Evolutionary conservation across 495 filamentous ascomycete species (phyloP).

Genomic region (Aspergillus funiculosus): DNA sequence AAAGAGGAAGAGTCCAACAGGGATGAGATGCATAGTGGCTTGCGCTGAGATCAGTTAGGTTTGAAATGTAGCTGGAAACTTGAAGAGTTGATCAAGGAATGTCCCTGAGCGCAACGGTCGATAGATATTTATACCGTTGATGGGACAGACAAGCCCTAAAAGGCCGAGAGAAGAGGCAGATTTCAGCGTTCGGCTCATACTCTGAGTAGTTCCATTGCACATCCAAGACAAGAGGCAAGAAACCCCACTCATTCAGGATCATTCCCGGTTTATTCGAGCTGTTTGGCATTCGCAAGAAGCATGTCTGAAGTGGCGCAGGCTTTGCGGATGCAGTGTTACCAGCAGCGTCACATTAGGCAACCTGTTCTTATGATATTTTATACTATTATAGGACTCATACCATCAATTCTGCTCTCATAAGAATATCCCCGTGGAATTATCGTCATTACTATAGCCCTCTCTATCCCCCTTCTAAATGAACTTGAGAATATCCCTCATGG

Average conservation of each 20-base stretch:
- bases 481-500: no score
- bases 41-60: not conserved
- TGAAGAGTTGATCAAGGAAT: no score
- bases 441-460: no score
- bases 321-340: slow-evolving; percentile 1
- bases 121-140: not conserved
- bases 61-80: not conserved
- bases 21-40: slow-evolving; percentile 9
- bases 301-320: not conserved
- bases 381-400: no score
- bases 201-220: no score
- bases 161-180: no score
- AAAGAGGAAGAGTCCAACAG: slow-evolving; percentile 1
- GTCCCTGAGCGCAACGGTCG: not conserved
- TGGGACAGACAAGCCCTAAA: no score
- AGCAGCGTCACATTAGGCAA: not conserved
- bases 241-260: not conserved
- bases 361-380: no score
- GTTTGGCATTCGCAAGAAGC: not conserved
- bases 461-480: no score
- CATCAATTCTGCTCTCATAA: no score
- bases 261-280: not conserved
- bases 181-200: not conserved
- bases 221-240: no score
- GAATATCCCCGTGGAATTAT: no score